Base-by-base conservation (phyloP, 2,329 filamentous ascomycete species). In the Capronia epimyces region DNA sequence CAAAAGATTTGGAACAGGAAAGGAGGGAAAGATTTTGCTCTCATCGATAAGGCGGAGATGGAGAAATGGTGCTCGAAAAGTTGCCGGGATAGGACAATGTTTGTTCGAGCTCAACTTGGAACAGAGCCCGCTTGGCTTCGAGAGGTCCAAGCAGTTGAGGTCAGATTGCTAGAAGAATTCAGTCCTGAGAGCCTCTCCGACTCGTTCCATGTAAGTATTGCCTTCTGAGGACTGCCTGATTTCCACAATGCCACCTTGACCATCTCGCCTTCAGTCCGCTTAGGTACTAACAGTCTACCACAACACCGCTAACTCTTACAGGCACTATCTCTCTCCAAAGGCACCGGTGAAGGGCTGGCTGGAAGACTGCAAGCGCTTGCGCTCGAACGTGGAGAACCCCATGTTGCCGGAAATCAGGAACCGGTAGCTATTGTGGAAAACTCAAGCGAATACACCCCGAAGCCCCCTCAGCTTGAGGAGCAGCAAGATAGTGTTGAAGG, bases 61-160 rank as follows among this genome's bases (percentile, higher is more conserved):
- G 87, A 93, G 70, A 86, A 83, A 69, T 98, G 89, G 88, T 98
- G 93, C 68, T 87, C 84, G 0, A 76, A 84, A 48, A 76, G 76
- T 32, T 98, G 93, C 70, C 87, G 87, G 1, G 80, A 81, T 58
- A 78, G 87, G 43, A 89, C 87, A 2, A 75, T 95, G 59, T 95
- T 89, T 67, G 77, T 97, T 61, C 87, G 89, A 64, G 86, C 94
- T 20, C 93, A 98, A 74, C 78, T 97, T 32, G 84, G 80, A 58
- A 86, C 93, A 64, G 84, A 86, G 56, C 88, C 89, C 0, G 87
- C 87, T 0, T 95, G 90, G 89, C 82, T 93, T 68, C 77, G 90
- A 46, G 79, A 78, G 3, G 81, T 79, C 2, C 76, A 77, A 24
- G 71, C 71, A 1, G 74, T 76, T 34, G 66, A 74, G 37, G 79